These are phyloP conservation scores for Craterostigma plantagineum DNA, from an alignment of 257 asterid species.

Conservation along the genomic window DNA sequence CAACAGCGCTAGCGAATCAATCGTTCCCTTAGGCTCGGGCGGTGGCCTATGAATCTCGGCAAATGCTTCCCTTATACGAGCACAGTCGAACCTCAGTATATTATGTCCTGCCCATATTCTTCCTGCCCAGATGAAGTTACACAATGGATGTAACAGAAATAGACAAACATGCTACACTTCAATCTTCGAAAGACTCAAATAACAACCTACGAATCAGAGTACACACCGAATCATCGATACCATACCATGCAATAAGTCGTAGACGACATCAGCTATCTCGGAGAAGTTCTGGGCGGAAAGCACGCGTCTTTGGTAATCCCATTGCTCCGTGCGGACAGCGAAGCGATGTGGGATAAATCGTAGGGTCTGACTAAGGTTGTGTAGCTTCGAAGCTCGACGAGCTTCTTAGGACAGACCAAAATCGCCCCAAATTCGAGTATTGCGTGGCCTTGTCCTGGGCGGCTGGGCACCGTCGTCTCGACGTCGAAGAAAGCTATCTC, in stretches of 20 bases:
- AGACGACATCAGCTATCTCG: conserved; percentile 60
- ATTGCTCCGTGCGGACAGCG: conserved; percentile 67
- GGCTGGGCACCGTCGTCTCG: conserved; percentile 77
- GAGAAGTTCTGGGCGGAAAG: conserved; percentile 58
- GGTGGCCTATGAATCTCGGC: conserved; percentile 61
- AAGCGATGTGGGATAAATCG: conserved; percentile 42
- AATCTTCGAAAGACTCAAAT: too few species aligned
- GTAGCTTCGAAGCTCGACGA: conserved; percentile 59
- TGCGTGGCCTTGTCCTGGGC: conserved; percentile 51
- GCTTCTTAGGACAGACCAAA: conserved; percentile 84
- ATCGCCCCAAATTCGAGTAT: conserved; percentile 83
- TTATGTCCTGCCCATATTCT: conserved; percentile 98
- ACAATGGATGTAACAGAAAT: conserved; percentile 1
- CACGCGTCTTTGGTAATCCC: conserved; percentile 58
- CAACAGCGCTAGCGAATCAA: conserved; percentile 59
- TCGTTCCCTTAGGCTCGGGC: conserved; percentile 84
- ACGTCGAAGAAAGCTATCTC: conserved; percentile 88
- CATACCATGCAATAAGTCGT: conserved; percentile 76
- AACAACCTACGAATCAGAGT: too few species aligned
- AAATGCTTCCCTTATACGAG: conserved; percentile 66
- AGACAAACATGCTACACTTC: neutral
- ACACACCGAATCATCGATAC: too few species aligned
- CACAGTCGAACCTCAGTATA: conserved; percentile 71
- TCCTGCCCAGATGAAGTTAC: conserved; percentile 40
- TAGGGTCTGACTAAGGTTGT: conserved; percentile 68